Evolutionary conservation across 176 grass and related monocot genomes (phyloP), one percentile per base, ranked within the genome.

Genomic region (Phyllostachys edulis): DNA sequence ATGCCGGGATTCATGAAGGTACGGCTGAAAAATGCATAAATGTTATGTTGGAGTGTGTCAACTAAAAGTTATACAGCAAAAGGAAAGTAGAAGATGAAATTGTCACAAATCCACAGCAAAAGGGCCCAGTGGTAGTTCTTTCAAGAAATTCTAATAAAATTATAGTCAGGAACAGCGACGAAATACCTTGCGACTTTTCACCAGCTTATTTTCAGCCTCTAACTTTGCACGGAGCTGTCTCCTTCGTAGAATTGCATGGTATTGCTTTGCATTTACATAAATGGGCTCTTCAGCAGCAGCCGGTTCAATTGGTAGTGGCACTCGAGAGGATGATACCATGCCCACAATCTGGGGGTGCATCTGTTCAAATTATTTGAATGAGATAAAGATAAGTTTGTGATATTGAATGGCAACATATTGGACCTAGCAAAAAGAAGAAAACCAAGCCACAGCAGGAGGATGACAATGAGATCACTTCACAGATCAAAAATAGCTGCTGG

Each of bases 201-300:
- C 90, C n/a, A 96, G 81, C 86, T 94, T 99, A 77, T 96, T 96
- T 89, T 96, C 82, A 87, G 97, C 97, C 93, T 99, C 97, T 46
- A 94, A 63, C 54, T 94, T 96, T 38, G 97, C 93, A 59, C 97
- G 93, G 9, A 92, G 88, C 85, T 94, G 89, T 69, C 93, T 86
- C 88, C 97, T 96, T 79, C 97, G 88, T 29, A 99, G 93, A 71
- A 99, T 99, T 34, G 93, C 97, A 63, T 90, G 86, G 56, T 96
- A 99, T 44, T 96, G 97, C 87, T 99, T 99, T 52, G 86, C 91
- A 44, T 99, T 99, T 9, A 99, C 97, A 84, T 96, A 99, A 61
- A 99, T 94, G 6, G 93, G 97, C 84, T 96, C 91, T 85, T 99
- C 93, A 0, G 91, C 91, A 1, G 97, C 84, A 32, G 97, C 90